Percentiles rank a stretch among this genome's conserved stretches.
Conservation (phyloP, 805 yeast species). For the Sungouiozyma intestinalis region DNA sequence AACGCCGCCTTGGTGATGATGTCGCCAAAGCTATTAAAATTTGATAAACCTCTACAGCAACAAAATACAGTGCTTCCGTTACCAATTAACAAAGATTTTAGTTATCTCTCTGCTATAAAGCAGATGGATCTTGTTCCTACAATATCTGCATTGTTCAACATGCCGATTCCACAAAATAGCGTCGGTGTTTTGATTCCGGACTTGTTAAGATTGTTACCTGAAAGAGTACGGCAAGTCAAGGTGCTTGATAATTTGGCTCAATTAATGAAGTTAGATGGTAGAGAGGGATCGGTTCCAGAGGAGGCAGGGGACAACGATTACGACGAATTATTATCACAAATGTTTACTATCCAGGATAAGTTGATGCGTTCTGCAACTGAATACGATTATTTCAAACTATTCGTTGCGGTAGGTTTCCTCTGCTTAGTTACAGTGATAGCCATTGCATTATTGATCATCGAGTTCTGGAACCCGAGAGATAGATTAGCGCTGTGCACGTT, state of each 20-base stretch:
- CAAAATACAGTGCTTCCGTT: slow-evolving; percentile 10
- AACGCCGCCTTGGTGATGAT: slow-evolving; percentile 69
- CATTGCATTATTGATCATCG: slow-evolving; percentile 1
- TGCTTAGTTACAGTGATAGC: slow-evolving; percentile 6
- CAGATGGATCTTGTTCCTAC: slow-evolving; percentile 96
- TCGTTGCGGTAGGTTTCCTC: slow-evolving; percentile 14
- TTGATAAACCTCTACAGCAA: slow-evolving; percentile 13
- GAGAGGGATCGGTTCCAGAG: slow-evolving; percentile 4
- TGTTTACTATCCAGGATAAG: slow-evolving; percentile 38
- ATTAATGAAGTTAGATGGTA: slow-evolving; percentile 8
- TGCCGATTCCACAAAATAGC: slow-evolving; percentile 87
- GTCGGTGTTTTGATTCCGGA: slow-evolving; percentile 62
- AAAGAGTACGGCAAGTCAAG: slow-evolving; percentile 25
- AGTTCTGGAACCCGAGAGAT: background rate
- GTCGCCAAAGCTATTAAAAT: slow-evolving; percentile 44
- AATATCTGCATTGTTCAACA: slow-evolving; percentile 61
- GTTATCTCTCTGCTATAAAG: slow-evolving; percentile 48
- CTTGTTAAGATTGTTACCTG: slow-evolving; percentile 43
- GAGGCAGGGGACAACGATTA: slow-evolving; percentile 3
- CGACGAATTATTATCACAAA: slow-evolving; percentile 27
- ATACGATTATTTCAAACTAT: slow-evolving; percentile 49
- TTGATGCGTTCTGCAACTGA: slow-evolving; percentile 59
- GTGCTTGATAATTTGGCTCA: slow-evolving; percentile 47
- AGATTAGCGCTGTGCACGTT: slow-evolving; percentile 6
- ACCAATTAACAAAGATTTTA: slow-evolving; percentile 31